These are phyloP conservation scores for Angomonas deanei DNA, from an alignment of 208 protist species.

Conservation along the genomic window DNA sequence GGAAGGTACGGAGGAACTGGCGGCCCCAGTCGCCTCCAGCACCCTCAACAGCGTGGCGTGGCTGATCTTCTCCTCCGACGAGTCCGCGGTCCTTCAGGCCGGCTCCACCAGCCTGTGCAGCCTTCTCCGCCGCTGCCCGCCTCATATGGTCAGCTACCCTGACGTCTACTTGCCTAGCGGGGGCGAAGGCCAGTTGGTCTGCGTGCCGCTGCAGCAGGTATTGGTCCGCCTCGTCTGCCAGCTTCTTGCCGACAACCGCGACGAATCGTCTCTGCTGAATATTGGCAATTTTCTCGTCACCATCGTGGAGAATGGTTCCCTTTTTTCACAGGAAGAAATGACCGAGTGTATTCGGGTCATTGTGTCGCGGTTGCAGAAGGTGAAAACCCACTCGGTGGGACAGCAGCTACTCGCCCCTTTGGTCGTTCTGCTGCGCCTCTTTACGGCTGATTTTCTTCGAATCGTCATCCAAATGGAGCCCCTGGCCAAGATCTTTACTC, in stretches of 20 bases:
- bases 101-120: constrained; percentile 38
- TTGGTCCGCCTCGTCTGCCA: constrained; percentile 23
- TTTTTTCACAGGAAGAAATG: constrained; percentile 34
- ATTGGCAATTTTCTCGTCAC: constrained; percentile 34
- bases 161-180: not conserved
- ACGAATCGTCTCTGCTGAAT: constrained; percentile 43
- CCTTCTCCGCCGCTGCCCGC: constrained; percentile 35
- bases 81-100: constrained; percentile 43
- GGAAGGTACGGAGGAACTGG: constrained; percentile 19
- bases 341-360: constrained; percentile 19
- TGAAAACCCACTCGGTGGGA: constrained; percentile 36
- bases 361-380: constrained; percentile 27
- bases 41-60: constrained; percentile 17
- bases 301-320: constrained; percentile 27
- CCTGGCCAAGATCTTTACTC: constrained; percentile 27
- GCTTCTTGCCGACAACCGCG: constrained; percentile 18
- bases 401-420: constrained; percentile 53
- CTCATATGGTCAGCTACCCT: not conserved
- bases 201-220: not conserved
- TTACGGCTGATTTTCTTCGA: constrained; percentile 32
- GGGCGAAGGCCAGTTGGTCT: not conserved
- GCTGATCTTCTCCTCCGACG: constrained; percentile 22
- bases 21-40: constrained; percentile 14
- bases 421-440: constrained; percentile 33
- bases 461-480: not conserved